A percentile compares a stretch with the other conserved stretches of the same genome.
Evolutionary conservation across 352 stramenopile genomes (phyloP).

Genomic region (Peronospora destructor): DNA sequence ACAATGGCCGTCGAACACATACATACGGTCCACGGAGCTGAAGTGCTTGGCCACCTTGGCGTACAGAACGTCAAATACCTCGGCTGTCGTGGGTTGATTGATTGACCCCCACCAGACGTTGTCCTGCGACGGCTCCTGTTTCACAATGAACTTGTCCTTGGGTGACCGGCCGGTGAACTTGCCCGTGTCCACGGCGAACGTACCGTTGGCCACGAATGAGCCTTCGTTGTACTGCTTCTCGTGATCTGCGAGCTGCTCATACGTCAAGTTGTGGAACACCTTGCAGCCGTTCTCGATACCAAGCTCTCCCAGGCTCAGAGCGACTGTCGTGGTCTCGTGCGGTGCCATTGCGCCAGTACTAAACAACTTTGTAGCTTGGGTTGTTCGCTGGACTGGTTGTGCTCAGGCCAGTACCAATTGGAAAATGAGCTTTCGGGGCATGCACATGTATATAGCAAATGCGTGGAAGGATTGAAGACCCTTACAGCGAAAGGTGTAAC

Average conservation of each 20-base stretch:
- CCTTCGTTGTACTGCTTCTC: slow-evolving; percentile 92
- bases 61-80: slow-evolving; percentile 95
- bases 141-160: slow-evolving; percentile 98
- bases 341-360: slow-evolving; percentile 25
- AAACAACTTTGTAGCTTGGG: not conserved
- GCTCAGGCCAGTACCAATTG: slow-evolving; percentile 25
- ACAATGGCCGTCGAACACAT: slow-evolving; percentile 95
- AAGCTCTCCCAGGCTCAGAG: slow-evolving; percentile 70
- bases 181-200: slow-evolving; percentile 95
- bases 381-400: slow-evolving; percentile 4
- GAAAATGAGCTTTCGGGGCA: slow-evolving; percentile 27
- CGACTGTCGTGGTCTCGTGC: slow-evolving; percentile 55
- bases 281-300: slow-evolving; percentile 87
- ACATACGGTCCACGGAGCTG: slow-evolving; percentile 88
- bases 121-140: slow-evolving; percentile 86
- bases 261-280: slow-evolving; percentile 94
- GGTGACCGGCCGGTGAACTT: slow-evolving; percentile 98
- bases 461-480: too few relatives aligned
- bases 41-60: slow-evolving; percentile 91
- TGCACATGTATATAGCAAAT: too few relatives aligned
- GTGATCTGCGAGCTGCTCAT: slow-evolving; percentile 93
- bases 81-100: slow-evolving; percentile 90
- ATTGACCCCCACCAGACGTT: slow-evolving; percentile 97
- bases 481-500: too few relatives aligned
- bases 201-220: slow-evolving; percentile 85